Evolutionary conservation across 169 alveolate genomes (phyloP), one percentile per base, ranked within the genome.

Genomic region (Plasmodium vinckei): DNA sequence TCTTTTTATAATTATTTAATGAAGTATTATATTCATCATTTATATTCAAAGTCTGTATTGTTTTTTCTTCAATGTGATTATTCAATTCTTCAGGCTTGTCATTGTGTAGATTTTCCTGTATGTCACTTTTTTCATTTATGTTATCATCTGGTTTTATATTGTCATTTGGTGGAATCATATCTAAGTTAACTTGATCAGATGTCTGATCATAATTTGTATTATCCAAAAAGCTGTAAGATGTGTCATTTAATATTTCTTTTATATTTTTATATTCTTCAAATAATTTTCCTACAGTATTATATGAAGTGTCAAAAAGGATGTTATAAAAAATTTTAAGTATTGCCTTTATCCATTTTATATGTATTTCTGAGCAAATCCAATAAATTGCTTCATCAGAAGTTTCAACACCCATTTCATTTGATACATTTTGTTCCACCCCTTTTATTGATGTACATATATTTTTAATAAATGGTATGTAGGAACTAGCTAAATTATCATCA

Each of bases 241-340:
- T 23, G 17, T 65, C 82, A 15, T 79, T 79, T 10, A 79, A 46
- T 19, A 79, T 79, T 9, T 59, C 73, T 25, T 79, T 79, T 15
- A 79, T 79, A 46, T 79, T 79, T 67, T 39, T 79, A 27, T 79
- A 79, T 27, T 79, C 89, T 3, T 54, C 47, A 60, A 79, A 79
- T 19, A 79, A 21, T 1, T 67, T 79, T n/a, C 82, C 89, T 59
- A 79, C 49, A 9, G 70, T 56, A n/a, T 79, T 79, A 25, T 79
- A 79, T n/a, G 73, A 46, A 39, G 42, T 65, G 21, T 79, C 89
- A 59, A 25, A 79, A 7, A 79, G 59, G 5, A 79, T 69, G n/a
- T 79, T 79, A 25, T 79, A 79, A 79, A 79, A 79, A 9, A 79
- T 12, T 57, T 79, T 79, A 6, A 79, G 49, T 71, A 79, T 79